A percentile compares a stretch with the other conserved stretches of the same genome.
These are phyloP conservation scores for Thraustotheca clavata DNA, from an alignment of 352 stramenopile genomes.

Conservation along the genomic window DNA sequence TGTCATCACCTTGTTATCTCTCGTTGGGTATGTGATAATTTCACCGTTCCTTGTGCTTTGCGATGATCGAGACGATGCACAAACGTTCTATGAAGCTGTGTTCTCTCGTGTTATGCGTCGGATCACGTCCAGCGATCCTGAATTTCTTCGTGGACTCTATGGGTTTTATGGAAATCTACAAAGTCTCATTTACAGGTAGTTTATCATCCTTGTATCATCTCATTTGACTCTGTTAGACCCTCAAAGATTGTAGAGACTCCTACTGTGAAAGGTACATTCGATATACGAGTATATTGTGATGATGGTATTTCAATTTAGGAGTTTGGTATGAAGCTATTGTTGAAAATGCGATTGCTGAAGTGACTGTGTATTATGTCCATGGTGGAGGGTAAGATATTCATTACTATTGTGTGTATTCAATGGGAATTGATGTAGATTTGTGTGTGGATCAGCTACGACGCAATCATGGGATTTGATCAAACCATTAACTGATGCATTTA, in stretches of 20 bases:
- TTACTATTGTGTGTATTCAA: neutral
- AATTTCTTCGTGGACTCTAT: neutral
- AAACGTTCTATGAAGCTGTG: slow-evolving; percentile 9
- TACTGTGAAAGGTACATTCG: neutral
- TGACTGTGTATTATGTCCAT: slow-evolving; percentile 9
- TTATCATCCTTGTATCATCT: neutral
- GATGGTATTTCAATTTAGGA: neutral
- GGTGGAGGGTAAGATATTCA: slow-evolving; percentile 2
- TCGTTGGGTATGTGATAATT: neutral
- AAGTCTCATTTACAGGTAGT: slow-evolving; percentile 4
- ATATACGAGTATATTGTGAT: neutral
- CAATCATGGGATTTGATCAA: neutral
- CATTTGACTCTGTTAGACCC: neutral
- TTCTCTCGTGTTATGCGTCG: neutral
- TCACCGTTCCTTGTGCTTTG: slow-evolving; percentile 11
- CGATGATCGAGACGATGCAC: neutral
- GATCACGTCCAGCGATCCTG: neutral
- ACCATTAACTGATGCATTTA: neutral
- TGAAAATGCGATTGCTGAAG: neutral
- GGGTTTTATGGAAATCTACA: slow-evolving; percentile 8
- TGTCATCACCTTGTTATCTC: neutral
- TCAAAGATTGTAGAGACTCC: neutral
- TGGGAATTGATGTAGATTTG: slow-evolving; percentile 1
- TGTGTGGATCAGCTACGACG: neutral
- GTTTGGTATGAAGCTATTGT: slow-evolving; percentile 6